Base-by-base conservation (phyloP, 345 rosid species). In the rapeseed (Brassica napus) region DNA sequence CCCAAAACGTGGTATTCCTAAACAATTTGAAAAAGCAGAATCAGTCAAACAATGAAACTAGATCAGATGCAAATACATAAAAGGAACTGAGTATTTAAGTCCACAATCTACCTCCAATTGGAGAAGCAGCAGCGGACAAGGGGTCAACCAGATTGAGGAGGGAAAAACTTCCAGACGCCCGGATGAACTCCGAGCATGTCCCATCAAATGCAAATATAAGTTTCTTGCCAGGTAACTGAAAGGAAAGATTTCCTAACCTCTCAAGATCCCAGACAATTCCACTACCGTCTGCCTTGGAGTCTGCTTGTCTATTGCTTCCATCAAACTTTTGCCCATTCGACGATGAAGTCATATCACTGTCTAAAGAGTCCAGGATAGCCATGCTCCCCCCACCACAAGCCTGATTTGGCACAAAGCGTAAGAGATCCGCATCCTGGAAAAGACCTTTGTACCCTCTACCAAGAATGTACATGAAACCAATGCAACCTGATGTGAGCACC, bases 341-440 rank as follows among this genome's bases (percentile, higher is more conserved):
- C 72, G 90, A 83, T 80, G 88, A 79, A 74, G 91, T 83, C 89
- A 88, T 75, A 75, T 92, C 98, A 76, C 88, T 82, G 79, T 93
- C 99, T 83, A 95, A 79, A 24, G 97, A 87, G 76, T 92, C 99
- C 82, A 95, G 83, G 83, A 93, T 95, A 62, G 99, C 98, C 99
- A 95, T 90, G 86, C 92, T 92, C 68, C 97, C 98, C 79, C 99
- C 99, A 80, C 97, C 97, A 85, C 99, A 95, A 74, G 99, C 98
- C 86, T 95, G 99, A 82, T 89, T 88, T 76, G 99, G 98, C 18
- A 96, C 98, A 90, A 96, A 93, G 55, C 91, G 94, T 62, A 93
- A 88, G 80, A 96, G 92, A 81, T 93, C 93, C 1, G 98, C 83
- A 76, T 96, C 99, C 82, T 93, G 99, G 84, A 89, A 93, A 67